Base-by-base conservation (phyloP, 176 grass and related monocot genomes). In the Aegilops bicornis region DNA sequence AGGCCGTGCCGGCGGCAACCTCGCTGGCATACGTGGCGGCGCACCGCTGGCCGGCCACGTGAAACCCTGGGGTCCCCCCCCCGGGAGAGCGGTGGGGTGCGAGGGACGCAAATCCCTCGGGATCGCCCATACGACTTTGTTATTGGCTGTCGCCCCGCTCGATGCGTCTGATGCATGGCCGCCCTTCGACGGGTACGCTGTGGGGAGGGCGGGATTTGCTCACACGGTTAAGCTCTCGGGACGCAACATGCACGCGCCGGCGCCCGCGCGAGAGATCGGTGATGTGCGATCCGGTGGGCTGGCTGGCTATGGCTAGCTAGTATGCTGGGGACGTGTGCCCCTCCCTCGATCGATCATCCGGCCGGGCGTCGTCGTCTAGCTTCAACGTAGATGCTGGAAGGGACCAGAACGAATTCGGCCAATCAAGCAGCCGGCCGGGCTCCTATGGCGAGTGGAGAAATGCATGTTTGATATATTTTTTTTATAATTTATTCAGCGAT, bases 101-200 rank as follows among this genome's bases (percentile, higher is more conserved):
- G 56, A 9, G 64, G 85, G 85, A 90, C 30, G 87, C 87, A 92
- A 85, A 81, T 81, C 85, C 87, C 91, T 92, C 88, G 88, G 88
- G 84, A 90, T 92, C 85, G 81, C 87, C 67, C 29, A 75, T 81
- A 14, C 8, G 70, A 42, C 10, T 80, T 87, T 76, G 82, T 85
- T 81, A 82, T 83, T 87, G 23, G 73, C 40, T 83, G 48, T 73
- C 2, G 48, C 87, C 15, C 52, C 73, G 39, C 52, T 69, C 82
- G 82, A 85, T 80, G 69, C 77, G 2, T 19, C 50, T 4, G 40
- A 11, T 12, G 69, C 52, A 13, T 29, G 2, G 27, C 74, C 84
- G 75, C 15, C 61, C 37, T 88, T 54, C 64, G 82, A 70, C 77
- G 76, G 61, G 76, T 82, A 85, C 64, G 90, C 86, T 87, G 45